Percentiles rank a stretch among this genome's conserved stretches.
phyloP scores from a whole-genome alignment of 2,329 filamentous ascomycete species.

The Massarina eburnea region DNA sequence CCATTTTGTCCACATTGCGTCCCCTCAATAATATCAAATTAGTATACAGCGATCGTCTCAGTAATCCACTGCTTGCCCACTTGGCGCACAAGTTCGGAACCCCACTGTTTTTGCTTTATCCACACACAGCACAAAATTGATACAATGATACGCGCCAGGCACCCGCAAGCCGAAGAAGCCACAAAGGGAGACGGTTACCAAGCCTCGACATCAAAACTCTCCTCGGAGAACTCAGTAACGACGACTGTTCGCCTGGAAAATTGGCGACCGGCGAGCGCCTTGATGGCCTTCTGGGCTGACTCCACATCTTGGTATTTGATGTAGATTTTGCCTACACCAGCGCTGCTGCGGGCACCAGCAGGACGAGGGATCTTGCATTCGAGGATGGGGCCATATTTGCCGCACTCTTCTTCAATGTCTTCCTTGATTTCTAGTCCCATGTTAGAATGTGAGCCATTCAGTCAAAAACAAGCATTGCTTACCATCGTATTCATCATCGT shows the following conservation, averaged over 20 bases:
- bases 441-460: slow-evolving; percentile 43
- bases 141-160: neutral
- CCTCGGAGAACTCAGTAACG: slow-evolving; percentile 95
- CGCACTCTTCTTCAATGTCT: slow-evolving; percentile 89
- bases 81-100: neutral
- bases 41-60: slow-evolving; percentile 8
- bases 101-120: slow-evolving; percentile 1
- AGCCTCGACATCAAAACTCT: slow-evolving; percentile 90
- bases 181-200: too few species aligned
- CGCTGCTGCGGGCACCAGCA: slow-evolving; percentile 76
- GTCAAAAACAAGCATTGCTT: slow-evolving; percentile 29
- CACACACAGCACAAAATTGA: slow-evolving; percentile 6
- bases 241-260: slow-evolving; percentile 97
- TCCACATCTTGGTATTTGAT: slow-evolving; percentile 85
- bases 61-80: neutral
- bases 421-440: slow-evolving; percentile 82
- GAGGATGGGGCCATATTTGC: slow-evolving; percentile 81
- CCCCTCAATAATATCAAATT: slow-evolving; percentile 7
- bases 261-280: slow-evolving; percentile 89
- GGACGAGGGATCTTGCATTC: slow-evolving; percentile 94
- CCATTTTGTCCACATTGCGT: neutral
- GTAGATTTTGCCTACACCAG: slow-evolving; percentile 96
- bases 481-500: slow-evolving; percentile 95
- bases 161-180: neutral
- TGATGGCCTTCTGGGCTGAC: slow-evolving; percentile 79